A percentile compares a stretch with the other conserved stretches of the same genome.
phyloP scores from a whole-genome alignment of 495 filamentous ascomycete species.

The Schizothecium vesticola region DNA sequence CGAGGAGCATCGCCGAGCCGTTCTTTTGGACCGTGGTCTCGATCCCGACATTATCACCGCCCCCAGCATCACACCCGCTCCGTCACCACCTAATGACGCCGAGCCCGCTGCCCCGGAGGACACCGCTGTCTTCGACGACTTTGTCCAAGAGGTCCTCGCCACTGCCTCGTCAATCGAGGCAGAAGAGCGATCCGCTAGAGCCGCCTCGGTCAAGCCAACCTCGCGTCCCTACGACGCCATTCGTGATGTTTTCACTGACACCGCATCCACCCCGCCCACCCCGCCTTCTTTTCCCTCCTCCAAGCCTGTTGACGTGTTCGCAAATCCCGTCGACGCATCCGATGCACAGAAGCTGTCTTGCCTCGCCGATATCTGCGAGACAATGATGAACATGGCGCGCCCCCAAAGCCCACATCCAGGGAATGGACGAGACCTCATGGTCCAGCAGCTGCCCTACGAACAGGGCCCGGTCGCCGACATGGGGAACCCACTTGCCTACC shows the following conservation, averaged over 20 bases:
- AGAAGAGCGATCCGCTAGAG: slow-evolving; percentile 18
- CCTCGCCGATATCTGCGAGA: neutral
- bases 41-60: slow-evolving; percentile 22
- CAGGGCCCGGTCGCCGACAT: slow-evolving; percentile 5
- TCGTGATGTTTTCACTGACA: slow-evolving; percentile 40
- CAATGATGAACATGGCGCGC: neutral
- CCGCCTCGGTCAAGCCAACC: slow-evolving; percentile 16
- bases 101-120: slow-evolving; percentile 2
- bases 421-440: neutral
- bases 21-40: slow-evolving; percentile 20
- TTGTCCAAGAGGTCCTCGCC: slow-evolving; percentile 18
- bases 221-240: slow-evolving; percentile 46
- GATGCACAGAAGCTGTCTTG: neutral
- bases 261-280: slow-evolving; percentile 17
- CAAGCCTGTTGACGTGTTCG: slow-evolving; percentile 31
- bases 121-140: slow-evolving; percentile 11
- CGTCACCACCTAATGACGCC: neutral
- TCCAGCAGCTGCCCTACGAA: neutral
- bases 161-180: slow-evolving; percentile 22
- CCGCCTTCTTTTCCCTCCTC: slow-evolving; percentile 20
- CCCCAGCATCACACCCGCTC: neutral
- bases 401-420: neutral
- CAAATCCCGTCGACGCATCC: slow-evolving; percentile 26
- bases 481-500: neutral
- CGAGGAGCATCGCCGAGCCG: slow-evolving; percentile 24